Evolutionary conservation across 2,329 filamentous ascomycete species (phyloP).

Genomic region (Leptoxyphium fumago): DNA sequence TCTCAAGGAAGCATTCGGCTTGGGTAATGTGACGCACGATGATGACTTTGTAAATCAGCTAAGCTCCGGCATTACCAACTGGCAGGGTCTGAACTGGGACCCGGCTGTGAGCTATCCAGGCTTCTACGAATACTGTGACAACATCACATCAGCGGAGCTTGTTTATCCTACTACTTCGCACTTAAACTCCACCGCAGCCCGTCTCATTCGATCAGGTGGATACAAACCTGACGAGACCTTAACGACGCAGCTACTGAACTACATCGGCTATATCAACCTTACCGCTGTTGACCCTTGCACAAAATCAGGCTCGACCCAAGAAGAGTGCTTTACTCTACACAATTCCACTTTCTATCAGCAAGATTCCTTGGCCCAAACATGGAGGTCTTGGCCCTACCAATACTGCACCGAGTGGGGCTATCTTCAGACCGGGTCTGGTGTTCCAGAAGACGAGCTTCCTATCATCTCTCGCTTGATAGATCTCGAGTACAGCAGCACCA

Average conservation of each 20-base stretch:
- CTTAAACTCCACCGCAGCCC: constrained; percentile 25
- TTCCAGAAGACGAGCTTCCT: constrained; percentile 48
- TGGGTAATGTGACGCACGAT: constrained; percentile 33
- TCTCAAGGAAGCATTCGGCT: constrained; percentile 41
- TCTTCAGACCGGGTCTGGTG: constrained; percentile 57
- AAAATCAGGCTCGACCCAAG: constrained; percentile 24
- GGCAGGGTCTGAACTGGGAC: constrained; percentile 48
- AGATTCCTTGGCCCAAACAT: constrained; percentile 27
- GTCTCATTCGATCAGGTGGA: constrained; percentile 34
- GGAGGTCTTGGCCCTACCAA: constrained; percentile 21
- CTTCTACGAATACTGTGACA: constrained; percentile 41
- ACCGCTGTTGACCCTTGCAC: constrained; percentile 28
- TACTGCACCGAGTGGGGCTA: constrained; percentile 54
- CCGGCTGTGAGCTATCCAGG: constrained; percentile 33
- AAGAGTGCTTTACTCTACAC: constrained; percentile 37
- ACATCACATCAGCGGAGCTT: constrained; percentile 34
- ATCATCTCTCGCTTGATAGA: constrained; percentile 58
- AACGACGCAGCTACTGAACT: constrained; percentile 41
- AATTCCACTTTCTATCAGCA: constrained; percentile 33
- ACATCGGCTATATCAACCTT: constrained; percentile 39
- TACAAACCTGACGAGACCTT: constrained; percentile 29
- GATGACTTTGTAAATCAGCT: constrained; percentile 40
- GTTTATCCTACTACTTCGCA: constrained; percentile 28
- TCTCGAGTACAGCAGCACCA: constrained; percentile 44
- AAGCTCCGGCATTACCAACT: constrained; percentile 30